Conservation (phyloP, 2,329 filamentous ascomycete genomes). For the Diaporthe vaccinii region DNA sequence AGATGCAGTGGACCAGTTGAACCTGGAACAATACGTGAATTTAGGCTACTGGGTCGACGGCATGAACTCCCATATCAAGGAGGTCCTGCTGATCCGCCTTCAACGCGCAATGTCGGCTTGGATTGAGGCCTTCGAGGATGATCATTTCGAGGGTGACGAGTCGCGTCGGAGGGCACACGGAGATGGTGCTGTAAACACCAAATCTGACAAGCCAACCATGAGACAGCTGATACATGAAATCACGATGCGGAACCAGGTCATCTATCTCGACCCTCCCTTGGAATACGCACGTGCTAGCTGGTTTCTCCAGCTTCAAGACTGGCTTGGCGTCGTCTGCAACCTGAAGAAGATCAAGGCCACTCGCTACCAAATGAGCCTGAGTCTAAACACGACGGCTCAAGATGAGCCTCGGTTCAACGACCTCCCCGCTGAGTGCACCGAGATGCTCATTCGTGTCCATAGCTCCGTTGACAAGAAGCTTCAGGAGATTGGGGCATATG, state of each 20-base stretch:
- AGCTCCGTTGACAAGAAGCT: constrained; percentile 86
- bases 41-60: constrained; percentile 89
- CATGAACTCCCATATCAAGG: constrained; percentile 88
- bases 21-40: constrained; percentile 96
- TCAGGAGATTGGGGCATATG: constrained; percentile 83
- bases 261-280: constrained; percentile 93
- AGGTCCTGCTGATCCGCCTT: constrained; percentile 84
- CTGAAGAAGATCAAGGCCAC: constrained; percentile 95
- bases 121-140: constrained; percentile 86
- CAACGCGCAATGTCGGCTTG: constrained; percentile 86
- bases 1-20: constrained; percentile 93
- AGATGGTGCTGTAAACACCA: constrained; percentile 55
- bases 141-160: constrained; percentile 62
- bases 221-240: constrained; percentile 88
- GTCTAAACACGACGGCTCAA: constrained; percentile 74
- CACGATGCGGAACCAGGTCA: constrained; percentile 97
- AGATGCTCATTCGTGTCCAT: constrained; percentile 84
- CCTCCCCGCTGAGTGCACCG: constrained; percentile 85
- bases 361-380: constrained; percentile 85
- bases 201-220: constrained; percentile 73
- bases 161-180: constrained; percentile 61
- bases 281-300: constrained; percentile 93
- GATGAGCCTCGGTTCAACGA: constrained; percentile 83
- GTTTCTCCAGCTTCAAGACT: constrained; percentile 92
- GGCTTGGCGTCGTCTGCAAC: constrained; percentile 93